Base-by-base conservation (phyloP, 2,329 filamentous ascomycete species). In the Colletotrichum sp. region DNA sequence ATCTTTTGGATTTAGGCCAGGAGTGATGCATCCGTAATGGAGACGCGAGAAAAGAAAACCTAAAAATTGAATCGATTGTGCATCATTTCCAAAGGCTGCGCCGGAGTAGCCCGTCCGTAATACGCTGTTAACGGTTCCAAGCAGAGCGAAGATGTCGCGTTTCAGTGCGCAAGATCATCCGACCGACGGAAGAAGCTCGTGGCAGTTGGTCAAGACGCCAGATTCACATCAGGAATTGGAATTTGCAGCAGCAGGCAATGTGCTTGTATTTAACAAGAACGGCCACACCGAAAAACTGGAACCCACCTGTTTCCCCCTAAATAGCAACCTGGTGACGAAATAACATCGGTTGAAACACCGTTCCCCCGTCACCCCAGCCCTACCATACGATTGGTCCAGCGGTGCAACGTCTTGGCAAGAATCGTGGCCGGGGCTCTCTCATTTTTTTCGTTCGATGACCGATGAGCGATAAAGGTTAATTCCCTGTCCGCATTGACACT, bases 401-500 rank as follows among this genome's bases (percentile, higher is more conserved):
- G 30, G 39, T 39, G 32, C 69, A 64, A 49, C 57, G 44, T 44
- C 63, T 69, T 76, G 39, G 69, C 73, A 57, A 44, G 12, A 21
- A 52, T 21, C 44, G 44, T 52, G 44, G n/a, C 44, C 44, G 44
- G 44, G 44, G 44, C 44, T 52, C 67, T 26, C 26, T 49, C 30
- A 57, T 30, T 63, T 32, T 52, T 64, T 36, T 28, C 13, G 67
- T 60, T 67, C 39, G 13, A 65, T 21, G 52, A 21, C 3, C 24
- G 24, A 59, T 24, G 28, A 52, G 66, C 12, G 68, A 63, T 39
- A 28, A 66, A 39, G 57, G 18, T 26, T 21, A 32, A 13, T 69
- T 26, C 57, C 73, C 64, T 69, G 63, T 72, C 34, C 21, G 69
- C 73, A 73, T 73, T 72, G 73, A 72, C 39, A 28, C 12, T 49